Evolutionary conservation across 495 filamentous ascomycete species (phyloP), one percentile per base, ranked within the genome.

Genomic region (Glutinoglossum americanum): DNA sequence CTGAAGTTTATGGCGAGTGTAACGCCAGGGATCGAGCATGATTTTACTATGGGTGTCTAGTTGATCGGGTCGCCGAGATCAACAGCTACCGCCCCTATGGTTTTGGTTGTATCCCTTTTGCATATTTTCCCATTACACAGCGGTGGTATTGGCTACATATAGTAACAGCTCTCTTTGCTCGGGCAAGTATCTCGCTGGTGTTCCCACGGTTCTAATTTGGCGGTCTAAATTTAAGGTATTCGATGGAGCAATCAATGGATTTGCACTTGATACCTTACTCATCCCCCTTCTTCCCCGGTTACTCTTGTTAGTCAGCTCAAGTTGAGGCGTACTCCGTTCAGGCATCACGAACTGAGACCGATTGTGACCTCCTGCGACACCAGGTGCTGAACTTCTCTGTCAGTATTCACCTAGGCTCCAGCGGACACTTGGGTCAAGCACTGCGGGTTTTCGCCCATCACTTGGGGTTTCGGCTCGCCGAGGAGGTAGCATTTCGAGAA

Each of bases 1-100:
- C 72, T 98, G 62, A 98, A 98, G 80, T 97, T 98, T 69, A 93
- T 97, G 76, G 89, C 92, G 13, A 89, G 85, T 60, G 90, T 98
- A 27, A 96, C 90, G 25, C 92, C 92, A 8, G 88, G 88, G 15
- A 96, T 98, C 67, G 92, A 97, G 72, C 86, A 97, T 66, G 92
- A 98, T 67, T 96, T 93, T 68, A 98, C 92, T 1, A 98, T 97
- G 89, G 87, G 90, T 1, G 81, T 98, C 30, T 96, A 68, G 69
- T 55, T 47, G 47, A 62, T 4, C 48, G 45, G 55, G 26, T 0
- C 56, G 13, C 55, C 8, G 57, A n/a, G 59, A 56, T 30, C 1
- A 15, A 28, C 49, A 17, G 23, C 49, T 28, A 23, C 41, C 41
- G 41, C 41, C 2, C 9, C 41, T 17, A 17, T 15, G 15, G 13